Evolutionary conservation across 768 basidiomycete species (phyloP), one percentile per base, ranked within the genome.

Genomic region (Russula ochroleuca): DNA sequence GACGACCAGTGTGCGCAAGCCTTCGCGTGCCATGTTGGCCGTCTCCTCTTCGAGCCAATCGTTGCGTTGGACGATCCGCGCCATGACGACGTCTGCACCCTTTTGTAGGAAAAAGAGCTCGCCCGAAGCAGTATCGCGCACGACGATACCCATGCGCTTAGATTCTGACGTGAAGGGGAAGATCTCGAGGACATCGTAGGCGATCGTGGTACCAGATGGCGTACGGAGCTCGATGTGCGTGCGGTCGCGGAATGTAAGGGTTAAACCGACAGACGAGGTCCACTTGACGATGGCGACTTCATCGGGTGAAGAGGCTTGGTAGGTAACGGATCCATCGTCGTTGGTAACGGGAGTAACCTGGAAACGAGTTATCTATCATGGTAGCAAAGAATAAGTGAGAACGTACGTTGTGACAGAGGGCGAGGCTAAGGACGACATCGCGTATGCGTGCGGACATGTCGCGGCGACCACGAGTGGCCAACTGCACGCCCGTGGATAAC

Each of bases 1-100:
- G 75, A 98, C 85, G 48, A 99, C 97, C 45, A 99, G 82, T 35
- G 97, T 99, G 13, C 97, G 82, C 57, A 99, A 73, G 0, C 97
- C 97, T 69, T 99, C 97, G 17, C 96, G 80, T 1, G 96, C 96
- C 96, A 99, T 98, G 72, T 99, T 98, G 11, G 88, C 95, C 9
- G 91, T 94, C 75, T 99, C 97, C 72, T 99, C 97, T 70, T 99
- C 97, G 1, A 99, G 80, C 97, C 97, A 98, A 75, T 98, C 97
- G 73, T 98, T 98, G 70, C 90, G 85, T 72, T 92, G 93, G 40
- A 98, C 96, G 57, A 99, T 94, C 70, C 81, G 84, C 28, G 88
- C 81, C 97, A 99, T 98, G 45, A 98, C 92, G n/a, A 95, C 94
- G 72, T 99, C 97, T 0, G 96, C 97, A 28, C 97, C 97, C 73